Evolutionary conservation across 352 stramenopile genomes (phyloP).

Genomic region (Globisporangium nunn): DNA sequence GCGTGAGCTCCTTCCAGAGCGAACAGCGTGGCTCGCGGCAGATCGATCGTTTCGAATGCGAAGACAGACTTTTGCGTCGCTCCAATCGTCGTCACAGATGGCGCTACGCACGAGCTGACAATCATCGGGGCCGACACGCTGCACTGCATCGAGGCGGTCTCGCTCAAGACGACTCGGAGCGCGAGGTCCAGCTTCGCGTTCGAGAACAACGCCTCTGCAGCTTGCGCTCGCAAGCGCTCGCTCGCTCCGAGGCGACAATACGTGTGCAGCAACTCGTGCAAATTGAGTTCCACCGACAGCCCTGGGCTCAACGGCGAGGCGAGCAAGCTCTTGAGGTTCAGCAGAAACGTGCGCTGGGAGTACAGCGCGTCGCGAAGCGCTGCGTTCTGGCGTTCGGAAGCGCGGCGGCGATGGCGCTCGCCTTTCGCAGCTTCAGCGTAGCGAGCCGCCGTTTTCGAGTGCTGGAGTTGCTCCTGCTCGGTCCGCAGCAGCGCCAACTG

Average conservation of each 20-base stretch:
- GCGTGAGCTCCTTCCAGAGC: not conserved
- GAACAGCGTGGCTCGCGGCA: not conserved
- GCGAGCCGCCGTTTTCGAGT: not conserved
- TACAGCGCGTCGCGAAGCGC: slow-evolving; percentile 1
- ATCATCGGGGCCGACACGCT: not conserved
- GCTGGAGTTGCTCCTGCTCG: slow-evolving; percentile 1
- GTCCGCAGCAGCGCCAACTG: slow-evolving; percentile 1
- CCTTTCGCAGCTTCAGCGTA: not conserved
- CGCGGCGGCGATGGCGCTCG: not conserved
- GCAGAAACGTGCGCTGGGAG: slow-evolving; percentile 2
- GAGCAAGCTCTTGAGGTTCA: slow-evolving; percentile 6
- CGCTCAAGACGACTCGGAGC: slow-evolving; percentile 1
- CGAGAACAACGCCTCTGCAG: not conserved
- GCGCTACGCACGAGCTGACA: not conserved
- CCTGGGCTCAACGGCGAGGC: not conserved
- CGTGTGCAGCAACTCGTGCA: slow-evolving; percentile 6
- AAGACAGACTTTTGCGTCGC: slow-evolving; percentile 2
- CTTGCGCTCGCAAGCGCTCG: not conserved
- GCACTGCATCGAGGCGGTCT: slow-evolving; percentile 1
- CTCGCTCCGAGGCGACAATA: slow-evolving; percentile 4
- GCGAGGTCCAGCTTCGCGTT: slow-evolving; percentile 4
- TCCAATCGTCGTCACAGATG: not conserved
- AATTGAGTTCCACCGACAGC: slow-evolving; percentile 3
- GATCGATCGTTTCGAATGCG: slow-evolving; percentile 1
- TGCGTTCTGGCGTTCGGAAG: slow-evolving; percentile 1